Evolutionary conservation across 2,329 filamentous ascomycete species (phyloP), one percentile per base, ranked within the genome.

Genomic region (Chaetomium olivaceum): DNA sequence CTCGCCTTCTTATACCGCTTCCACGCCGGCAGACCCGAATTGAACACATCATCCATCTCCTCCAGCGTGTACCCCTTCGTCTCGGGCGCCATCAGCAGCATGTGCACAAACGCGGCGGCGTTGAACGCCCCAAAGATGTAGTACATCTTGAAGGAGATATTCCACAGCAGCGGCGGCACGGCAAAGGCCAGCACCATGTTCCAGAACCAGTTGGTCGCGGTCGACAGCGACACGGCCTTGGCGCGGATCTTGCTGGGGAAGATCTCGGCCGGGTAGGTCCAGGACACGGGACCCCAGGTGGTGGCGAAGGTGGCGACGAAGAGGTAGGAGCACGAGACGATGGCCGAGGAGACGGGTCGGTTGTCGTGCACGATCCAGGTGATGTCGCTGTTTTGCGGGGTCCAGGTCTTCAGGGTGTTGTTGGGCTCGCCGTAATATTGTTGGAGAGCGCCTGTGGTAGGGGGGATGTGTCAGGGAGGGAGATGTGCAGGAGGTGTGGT

Each of bases 41-140:
- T 81, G 74, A 93, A 93, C 69, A 93, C 88, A 16, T 86, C 85
- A 69, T 91, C 89, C 76, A 92, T 88, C 74, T 93, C 90, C 73
- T 93, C 91, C 1, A 93, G 84, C 0, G 89, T 90, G 77, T 87
- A 91, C 14, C 89, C 89, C 48, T 87, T 85, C 0, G 90, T 92
- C 77, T 92, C 82, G 0, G 89, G 89, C 1, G 80, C 80, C 25
- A 80, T 73, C 69, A 93, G 81, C 74, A 86, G 85, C 73, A 91
- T 87, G 74, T 92, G 89, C 60, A 92, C 74, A 50, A 87, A 87
- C 72, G 90, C 90, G 6, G 82, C 81, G 1, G 82, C 82, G 74
- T 90, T 91, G 80, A 92, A 92, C 19, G 87, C 83, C 14, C 84
- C 91, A 73, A 94, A 94, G 69, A 94, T 82, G 76, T 93, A 85